Evolutionary conservation across 208 protist genomes (phyloP), one percentile per base, ranked within the genome.

Genomic region (Trypanosoma mega): DNA sequence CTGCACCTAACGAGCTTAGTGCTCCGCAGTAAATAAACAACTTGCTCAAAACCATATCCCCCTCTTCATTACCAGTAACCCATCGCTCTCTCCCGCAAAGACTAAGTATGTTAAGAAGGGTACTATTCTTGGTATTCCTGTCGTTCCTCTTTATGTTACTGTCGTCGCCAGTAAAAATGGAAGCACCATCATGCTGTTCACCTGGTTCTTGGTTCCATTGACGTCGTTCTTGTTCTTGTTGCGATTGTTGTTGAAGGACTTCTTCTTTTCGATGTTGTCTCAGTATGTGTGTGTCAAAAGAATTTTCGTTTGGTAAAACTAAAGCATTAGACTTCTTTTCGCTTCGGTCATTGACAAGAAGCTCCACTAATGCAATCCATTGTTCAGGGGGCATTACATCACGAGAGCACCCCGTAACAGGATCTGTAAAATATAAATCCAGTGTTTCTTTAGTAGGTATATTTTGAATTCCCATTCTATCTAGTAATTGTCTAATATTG

Each of bases 1-100:
- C 41, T 23, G n/a, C n/a, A n/a, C 52, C 62, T 29, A 27, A 30
- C 24, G 33, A 27, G 14, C 44, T 12, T 20, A 44, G 45, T 36
- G 52, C 62, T n/a, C 62, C 62, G 34, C 62, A 68, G 24, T 52
- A 31, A 59, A 68, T 60, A 61, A 68, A 68, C n/a, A 68, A 33
- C 18, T 41, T 60, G 24, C 53, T n/a, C n/a, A 68, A n/a, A n/a
- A 41, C 45, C 14, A 26, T 16, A 26, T 68, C 44, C 8, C 12
- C 29, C 2, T 29, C 31, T 36, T 68, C 44, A 47, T 18, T 54
- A 37, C 52, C 62, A 30, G 50, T 68, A 54, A 61, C n/a, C 37
- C 37, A 68, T 16, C 12, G 37, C 33, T 45, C 26, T 3, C 27
- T 8, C 4, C n/a, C n/a, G 8, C 27, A 29, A 29, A 7, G 21